Evolutionary conservation across 345 rosid genomes (phyloP), one percentile per base, ranked within the genome.

Genomic region (Salix purpurea): DNA sequence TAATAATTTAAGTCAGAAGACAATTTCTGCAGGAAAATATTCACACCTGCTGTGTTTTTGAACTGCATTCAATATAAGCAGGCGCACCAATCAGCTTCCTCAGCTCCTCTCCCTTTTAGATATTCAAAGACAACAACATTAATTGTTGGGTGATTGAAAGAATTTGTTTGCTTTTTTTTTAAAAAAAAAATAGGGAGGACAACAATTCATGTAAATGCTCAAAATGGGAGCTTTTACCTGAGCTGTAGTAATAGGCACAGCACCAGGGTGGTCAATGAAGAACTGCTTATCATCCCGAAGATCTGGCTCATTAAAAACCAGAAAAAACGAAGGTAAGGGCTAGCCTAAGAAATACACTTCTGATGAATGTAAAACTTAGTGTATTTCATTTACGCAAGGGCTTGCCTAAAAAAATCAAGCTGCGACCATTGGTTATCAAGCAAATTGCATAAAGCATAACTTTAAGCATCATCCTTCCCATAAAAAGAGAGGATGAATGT

Each of bases 21-120:
- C 28, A 42, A 52, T 23, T 28, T n/a, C 39, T 23, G 7, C 30
- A 15, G 8, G 28, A 30, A 12, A 58, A 18, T 26, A 32, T 67
- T 68, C 30, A 71, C 77, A 92, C 98, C 95, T 92, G 92, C 80
- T 91, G 99, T 30, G 99, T 87, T 82, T 95, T 95, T 24, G 97
- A 89, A 85, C 97, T 95, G 80, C 99, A 93, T 76, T 95, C 99
- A 61, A 95, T 83, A 83, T 95, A 95, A 62, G 90, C 88, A 50
- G 99, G 94, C 69, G 98, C 86, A 68, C 90, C 91, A 69, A 95
- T 95, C 83, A 86, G 87, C 83, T 91, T 95, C 91, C 78, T 91
- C 79, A 95, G 86, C 70, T 95, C 98, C 91, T 95, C 99, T 70
- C 99, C 99, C 99, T 95, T 77, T 74, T 36, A 75, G 42, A 52